Conservation (phyloP, 202 grass and related monocot species). For the Carex arenaria region DNA sequence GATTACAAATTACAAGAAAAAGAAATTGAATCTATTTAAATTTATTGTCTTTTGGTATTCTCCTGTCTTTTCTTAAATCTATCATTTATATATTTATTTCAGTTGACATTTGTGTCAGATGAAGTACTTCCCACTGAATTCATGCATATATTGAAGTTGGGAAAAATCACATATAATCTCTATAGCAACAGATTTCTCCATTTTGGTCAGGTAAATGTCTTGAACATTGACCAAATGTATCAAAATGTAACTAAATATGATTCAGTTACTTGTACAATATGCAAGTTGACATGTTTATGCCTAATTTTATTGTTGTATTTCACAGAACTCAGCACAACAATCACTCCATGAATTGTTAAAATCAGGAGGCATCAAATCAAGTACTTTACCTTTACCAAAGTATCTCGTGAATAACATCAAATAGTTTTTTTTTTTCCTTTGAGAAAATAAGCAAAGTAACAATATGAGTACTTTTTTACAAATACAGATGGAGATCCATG, state of each 20-base stretch:
- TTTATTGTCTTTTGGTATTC: background rate
- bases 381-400: constrained; percentile 10
- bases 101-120: constrained; percentile 90
- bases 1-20: background rate
- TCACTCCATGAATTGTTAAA: constrained; percentile 51
- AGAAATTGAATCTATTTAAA: background rate
- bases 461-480: background rate
- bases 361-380: constrained; percentile 40
- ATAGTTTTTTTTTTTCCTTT: background rate
- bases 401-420: background rate
- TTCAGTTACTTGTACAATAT: background rate
- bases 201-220: constrained; percentile 71
- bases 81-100: constrained; percentile 43
- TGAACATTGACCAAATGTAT: background rate
- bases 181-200: constrained; percentile 94
- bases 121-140: constrained; percentile 60
- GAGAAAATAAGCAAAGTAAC: background rate
- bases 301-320: constrained; percentile 19
- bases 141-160: constrained; percentile 59
- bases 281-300: background rate
- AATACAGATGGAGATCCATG: constrained; percentile 53
- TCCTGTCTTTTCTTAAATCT: constrained; percentile 22
- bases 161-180: constrained; percentile 72
- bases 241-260: background rate
- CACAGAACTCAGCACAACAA: constrained; percentile 70